These are phyloP conservation scores for Globisporangium camurandrum DNA, from an alignment of 352 stramenopile genomes.

Conservation along the genomic window DNA sequence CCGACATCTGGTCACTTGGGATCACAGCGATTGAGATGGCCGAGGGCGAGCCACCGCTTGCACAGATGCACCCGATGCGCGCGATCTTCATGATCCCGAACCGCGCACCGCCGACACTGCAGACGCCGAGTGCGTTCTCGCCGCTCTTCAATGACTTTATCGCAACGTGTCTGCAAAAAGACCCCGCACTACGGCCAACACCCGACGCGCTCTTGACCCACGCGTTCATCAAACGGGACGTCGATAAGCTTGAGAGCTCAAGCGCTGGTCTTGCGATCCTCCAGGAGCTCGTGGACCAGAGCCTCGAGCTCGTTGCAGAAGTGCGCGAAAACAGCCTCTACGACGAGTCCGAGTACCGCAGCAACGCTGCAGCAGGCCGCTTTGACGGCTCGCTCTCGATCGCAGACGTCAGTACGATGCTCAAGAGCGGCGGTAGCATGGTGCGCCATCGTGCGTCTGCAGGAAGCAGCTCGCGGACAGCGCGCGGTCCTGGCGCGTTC, in stretches of 20 bases:
- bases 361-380: constrained; percentile 35
- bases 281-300: constrained; percentile 67
- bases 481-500: constrained; percentile 5
- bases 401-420: constrained; percentile 61
- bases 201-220: constrained; percentile 45
- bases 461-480: no score
- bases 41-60: constrained; percentile 76
- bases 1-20: constrained; percentile 76
- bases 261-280: constrained; percentile 40
- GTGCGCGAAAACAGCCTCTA: constrained; percentile 36
- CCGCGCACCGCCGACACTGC: constrained; percentile 44
- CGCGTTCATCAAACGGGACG: constrained; percentile 53
- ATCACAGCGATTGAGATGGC: constrained; percentile 90
- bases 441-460: constrained; percentile 12
- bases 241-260: constrained; percentile 34
- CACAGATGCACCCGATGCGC: constrained; percentile 84
- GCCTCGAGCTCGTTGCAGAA: constrained; percentile 50
- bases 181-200: constrained; percentile 35
- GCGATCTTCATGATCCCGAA: constrained; percentile 78
- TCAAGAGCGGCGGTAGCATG: constrained; percentile 20
- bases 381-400: constrained; percentile 54
- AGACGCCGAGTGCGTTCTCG: constrained; percentile 32
- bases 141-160: constrained; percentile 54
- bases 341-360: constrained; percentile 51
- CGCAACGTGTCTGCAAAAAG: constrained; percentile 56